Base-by-base conservation (phyloP, 106 monocot genomes). In the Hemerocallis citrina region DNA sequence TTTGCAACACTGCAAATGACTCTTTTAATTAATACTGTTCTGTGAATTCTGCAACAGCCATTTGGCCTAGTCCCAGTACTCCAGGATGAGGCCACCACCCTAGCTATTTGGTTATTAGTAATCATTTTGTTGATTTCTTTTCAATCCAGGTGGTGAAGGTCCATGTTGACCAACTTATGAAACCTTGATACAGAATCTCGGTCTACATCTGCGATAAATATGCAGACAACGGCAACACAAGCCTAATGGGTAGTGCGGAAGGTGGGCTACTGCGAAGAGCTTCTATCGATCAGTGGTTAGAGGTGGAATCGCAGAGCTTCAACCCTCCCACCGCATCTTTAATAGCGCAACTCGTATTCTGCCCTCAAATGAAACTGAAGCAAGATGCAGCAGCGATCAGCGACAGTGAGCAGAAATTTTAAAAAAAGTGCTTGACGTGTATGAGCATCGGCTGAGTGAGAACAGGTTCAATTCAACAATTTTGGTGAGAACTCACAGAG, bases 171-270 rank as follows among this genome's bases (percentile, higher is more conserved):
- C 12, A 39, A 20, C 9, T 20, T 47, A 47, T 20, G 7, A 47
- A 5, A 5, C 15, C 4, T 16, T 31, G 3, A 44, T n/a, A n/a
- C 68, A 75, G 75, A 75, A 8, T 75, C 75, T 0, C 65, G 84
- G 34, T 75, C 79, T 78, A 84, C 51, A 23, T 84, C 7, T 75
- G 67, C 8, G 75, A 79, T 34, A 84, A 79, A 68, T 76, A 72
- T 65, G 34, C 70, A 0, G 70, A 38, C 34, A 65, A 73, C 44
- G 82, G 90, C 41, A 81, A 85, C 76, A 68, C 62, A 52, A 1
- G 27, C 34, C 34, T 85, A 59, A 7, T 69, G 36, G 69, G 75
- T 17, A 32, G 5, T 1, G 12, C 54, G 5, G 2, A 35, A 13
- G 38, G 28, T 1, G 15, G 8, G 1, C 24, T 16, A 1, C 5